phyloP scores from a whole-genome alignment of 2,329 filamentous ascomycete genomes.

The Talaromyces islandicus region DNA sequence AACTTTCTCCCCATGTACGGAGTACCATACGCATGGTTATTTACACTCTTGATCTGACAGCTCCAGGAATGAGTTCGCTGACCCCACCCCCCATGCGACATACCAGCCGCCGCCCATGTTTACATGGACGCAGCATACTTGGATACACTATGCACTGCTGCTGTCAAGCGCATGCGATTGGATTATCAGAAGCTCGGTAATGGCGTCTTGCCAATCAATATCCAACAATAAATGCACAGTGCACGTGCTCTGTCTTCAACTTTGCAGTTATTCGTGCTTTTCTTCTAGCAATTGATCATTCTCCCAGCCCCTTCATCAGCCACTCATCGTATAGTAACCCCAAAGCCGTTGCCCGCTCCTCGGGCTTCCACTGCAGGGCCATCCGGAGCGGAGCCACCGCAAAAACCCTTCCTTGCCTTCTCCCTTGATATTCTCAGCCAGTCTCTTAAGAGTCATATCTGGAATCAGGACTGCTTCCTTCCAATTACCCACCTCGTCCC shows the following conservation, averaged over 20 bases:
- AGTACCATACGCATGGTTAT: neutral
- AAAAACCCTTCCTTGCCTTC: neutral
- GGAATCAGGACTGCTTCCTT: neutral
- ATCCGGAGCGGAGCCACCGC: neutral
- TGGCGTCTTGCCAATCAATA: neutral
- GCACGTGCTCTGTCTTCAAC: no score
- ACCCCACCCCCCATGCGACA: neutral
- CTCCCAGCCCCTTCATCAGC: neutral
- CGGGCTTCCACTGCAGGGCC: neutral
- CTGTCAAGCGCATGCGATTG: neutral
- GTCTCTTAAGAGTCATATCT: neutral
- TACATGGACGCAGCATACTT: neutral
- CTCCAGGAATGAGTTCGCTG: neutral
- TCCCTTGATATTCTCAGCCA: slow-evolving; percentile 8
- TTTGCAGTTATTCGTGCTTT: no score
- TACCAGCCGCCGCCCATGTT: neutral
- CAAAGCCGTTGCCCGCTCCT: neutral
- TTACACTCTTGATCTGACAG: neutral
- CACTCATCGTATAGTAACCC: neutral
- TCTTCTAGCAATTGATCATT: no score
- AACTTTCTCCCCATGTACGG: no score
- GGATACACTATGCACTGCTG: neutral
- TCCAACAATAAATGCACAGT: neutral
- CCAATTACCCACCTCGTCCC: neutral
- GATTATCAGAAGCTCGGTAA: neutral